Conservation (phyloP, 805 yeast genomes). For the Ogataea degrootiae region DNA sequence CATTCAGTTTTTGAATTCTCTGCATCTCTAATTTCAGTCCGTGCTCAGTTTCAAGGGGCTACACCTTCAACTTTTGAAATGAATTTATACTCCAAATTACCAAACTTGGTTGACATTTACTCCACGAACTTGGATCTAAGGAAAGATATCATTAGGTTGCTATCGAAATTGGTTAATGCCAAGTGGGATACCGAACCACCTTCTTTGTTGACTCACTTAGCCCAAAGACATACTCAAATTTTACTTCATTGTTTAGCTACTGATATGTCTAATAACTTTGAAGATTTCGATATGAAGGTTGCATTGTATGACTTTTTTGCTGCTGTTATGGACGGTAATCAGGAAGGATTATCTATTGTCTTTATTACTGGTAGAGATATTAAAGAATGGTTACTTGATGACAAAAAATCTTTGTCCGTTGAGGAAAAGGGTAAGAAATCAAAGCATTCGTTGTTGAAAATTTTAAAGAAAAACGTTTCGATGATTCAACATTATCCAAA, state of each 20-base stretch:
- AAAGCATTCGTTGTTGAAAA: conserved; percentile 44
- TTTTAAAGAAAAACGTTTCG: conserved; percentile 51
- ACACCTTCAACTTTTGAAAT: conserved; percentile 64
- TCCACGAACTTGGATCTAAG: conserved; percentile 45
- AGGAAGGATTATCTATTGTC: conserved; percentile 71
- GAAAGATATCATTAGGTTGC: conserved; percentile 45
- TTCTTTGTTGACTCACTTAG: conserved; percentile 77
- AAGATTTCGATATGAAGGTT: conserved; percentile 47
- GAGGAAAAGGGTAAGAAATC: conserved; percentile 7
- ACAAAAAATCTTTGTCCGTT: conserved; percentile 7
- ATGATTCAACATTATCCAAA: conserved; percentile 53
- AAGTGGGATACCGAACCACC: conserved; percentile 60
- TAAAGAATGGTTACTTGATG: conserved; percentile 22
- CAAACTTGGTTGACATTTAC: conserved; percentile 55
- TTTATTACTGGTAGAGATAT: conserved; percentile 59
- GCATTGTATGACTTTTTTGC: conserved; percentile 61
- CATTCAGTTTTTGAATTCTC: conserved; percentile 50
- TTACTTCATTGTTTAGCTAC: conserved; percentile 55
- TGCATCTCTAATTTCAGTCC: conserved; percentile 49
- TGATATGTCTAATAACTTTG: conserved; percentile 56
- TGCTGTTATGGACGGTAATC: conserved; percentile 63
- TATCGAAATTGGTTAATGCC: conserved; percentile 54
- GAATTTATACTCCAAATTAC: conserved; percentile 49
- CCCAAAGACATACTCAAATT: conserved; percentile 54
- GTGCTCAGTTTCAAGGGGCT: conserved; percentile 41